Evolutionary conservation across 2,329 filamentous ascomycete species (phyloP).

Genomic region (Colletotrichum lentis): DNA sequence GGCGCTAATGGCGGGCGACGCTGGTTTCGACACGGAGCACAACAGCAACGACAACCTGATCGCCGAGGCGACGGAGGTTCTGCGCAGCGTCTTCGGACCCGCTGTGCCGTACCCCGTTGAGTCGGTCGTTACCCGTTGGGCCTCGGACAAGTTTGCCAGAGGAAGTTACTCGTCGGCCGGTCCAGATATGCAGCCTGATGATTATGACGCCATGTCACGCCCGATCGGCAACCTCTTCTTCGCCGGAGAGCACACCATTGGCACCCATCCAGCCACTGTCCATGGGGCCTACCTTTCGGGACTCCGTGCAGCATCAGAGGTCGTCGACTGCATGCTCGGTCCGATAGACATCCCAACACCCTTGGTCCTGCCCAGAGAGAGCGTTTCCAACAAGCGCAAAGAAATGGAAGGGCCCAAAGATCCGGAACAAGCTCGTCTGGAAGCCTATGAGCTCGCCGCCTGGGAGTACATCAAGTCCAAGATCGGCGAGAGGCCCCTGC

Average conservation of each 20-base stretch:
- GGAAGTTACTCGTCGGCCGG: conserved; percentile 97
- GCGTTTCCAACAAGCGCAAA: conserved; percentile 65
- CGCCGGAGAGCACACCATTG: conserved; percentile 94
- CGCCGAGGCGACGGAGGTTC: conserved; percentile 78
- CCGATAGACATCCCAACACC: conserved; percentile 80
- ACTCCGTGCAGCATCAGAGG: conserved; percentile 85
- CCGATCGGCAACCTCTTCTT: conserved; percentile 90
- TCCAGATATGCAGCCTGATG: conserved; percentile 79
- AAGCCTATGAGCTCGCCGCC: conserved; percentile 65
- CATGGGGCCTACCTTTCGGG: conserved; percentile 97
- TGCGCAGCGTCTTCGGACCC: conserved; percentile 77
- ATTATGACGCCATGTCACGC: conserved; percentile 91
- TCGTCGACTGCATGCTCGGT: conserved; percentile 81
- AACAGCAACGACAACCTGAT: conserved; percentile 79
- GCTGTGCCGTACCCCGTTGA: conserved; percentile 81
- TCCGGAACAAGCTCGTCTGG: conserved; percentile 60
- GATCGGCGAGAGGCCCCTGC: conserved; percentile 78
- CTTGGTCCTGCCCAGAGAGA: conserved; percentile 73
- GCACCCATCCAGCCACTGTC: conserved; percentile 94
- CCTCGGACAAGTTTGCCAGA: conserved; percentile 85
- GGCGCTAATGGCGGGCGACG: conserved; percentile 94
- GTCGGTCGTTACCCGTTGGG: conserved; percentile 91
- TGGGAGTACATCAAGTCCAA: conserved; percentile 60
- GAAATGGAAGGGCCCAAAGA: conserved; percentile 54
- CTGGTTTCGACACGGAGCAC: conserved; percentile 86